Conservation (phyloP, 1,284 basidiomycete species). For the Malassezia brasiliensis region DNA sequence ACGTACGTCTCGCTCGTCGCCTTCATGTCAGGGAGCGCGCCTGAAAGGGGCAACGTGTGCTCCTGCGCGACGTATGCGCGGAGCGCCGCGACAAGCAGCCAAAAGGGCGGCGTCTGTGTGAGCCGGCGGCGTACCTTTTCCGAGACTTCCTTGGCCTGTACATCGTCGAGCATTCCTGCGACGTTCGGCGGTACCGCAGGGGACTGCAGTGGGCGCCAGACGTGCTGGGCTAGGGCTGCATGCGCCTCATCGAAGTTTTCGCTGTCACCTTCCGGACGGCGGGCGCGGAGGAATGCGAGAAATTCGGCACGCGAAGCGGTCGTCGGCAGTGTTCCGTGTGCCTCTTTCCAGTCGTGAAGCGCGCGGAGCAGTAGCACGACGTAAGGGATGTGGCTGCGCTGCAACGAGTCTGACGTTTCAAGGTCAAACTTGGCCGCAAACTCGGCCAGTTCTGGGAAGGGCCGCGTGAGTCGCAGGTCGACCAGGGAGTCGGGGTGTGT, state of each 20-base stretch:
- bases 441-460: conserved; percentile 59
- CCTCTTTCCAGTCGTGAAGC: conserved; percentile 66
- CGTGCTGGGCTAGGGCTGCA: conserved; percentile 34
- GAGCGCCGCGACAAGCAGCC: conserved; percentile 73
- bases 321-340: conserved; percentile 51
- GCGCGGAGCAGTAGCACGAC: conserved; percentile 56
- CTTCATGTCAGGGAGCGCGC: conserved; percentile 89
- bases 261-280: conserved; percentile 68
- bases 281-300: conserved; percentile 56
- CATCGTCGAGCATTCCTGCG: conserved; percentile 55
- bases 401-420: conserved; percentile 28
- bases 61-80: conserved; percentile 52
- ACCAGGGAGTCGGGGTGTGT: conserved; percentile 68
- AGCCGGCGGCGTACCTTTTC: conserved; percentile 36
- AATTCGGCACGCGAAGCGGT: conserved; percentile 67
- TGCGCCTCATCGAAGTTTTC: conserved; percentile 72
- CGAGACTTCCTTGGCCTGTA: conserved; percentile 49
- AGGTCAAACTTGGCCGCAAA: conserved; percentile 27
- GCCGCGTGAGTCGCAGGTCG: conserved; percentile 68
- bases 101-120: conserved; percentile 54
- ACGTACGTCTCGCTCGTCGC: conserved; percentile 75
- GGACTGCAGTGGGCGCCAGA: conserved; percentile 37
- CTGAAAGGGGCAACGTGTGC: conserved; percentile 54
- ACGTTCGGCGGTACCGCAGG: conserved; percentile 29
- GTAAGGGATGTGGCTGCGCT: conserved; percentile 38